Conservation (phyloP, 805 yeast species). For the Saturnispora halmiae region DNA sequence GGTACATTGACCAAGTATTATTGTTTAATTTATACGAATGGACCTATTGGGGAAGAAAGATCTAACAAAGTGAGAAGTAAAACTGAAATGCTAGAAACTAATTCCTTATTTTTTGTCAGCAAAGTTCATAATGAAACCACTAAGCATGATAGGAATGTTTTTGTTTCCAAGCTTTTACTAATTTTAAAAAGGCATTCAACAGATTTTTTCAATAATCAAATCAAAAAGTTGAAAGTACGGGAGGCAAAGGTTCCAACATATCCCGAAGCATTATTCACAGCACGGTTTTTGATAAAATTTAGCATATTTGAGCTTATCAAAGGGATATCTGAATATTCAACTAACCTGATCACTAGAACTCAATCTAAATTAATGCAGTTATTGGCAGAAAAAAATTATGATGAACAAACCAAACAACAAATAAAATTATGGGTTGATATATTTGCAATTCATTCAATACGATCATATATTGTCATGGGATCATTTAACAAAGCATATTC, state of each 20-base stretch:
- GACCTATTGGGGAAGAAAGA: conserved; percentile 5
- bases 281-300: conserved; percentile 43
- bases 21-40: conserved; percentile 9
- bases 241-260: conserved; percentile 23
- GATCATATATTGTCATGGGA: conserved; percentile 50
- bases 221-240: conserved; percentile 34
- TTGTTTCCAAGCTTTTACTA: conserved; percentile 33
- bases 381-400: conserved; percentile 20
- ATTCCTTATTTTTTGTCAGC: conserved; percentile 8
- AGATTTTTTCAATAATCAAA: conserved; percentile 37
- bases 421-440: conserved; percentile 48
- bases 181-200: conserved; percentile 32
- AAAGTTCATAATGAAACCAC: conserved; percentile 7
- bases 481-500: conserved; percentile 50
- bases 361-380: conserved; percentile 42
- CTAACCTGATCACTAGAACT: conserved; percentile 43
- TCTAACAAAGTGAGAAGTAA: conserved; percentile 1
- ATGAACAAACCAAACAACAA: conserved; percentile 23
- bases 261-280: conserved; percentile 32
- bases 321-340: conserved; percentile 37
- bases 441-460: conserved; percentile 51
- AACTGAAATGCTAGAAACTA: conserved; percentile 3
- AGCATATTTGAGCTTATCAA: conserved; percentile 43
- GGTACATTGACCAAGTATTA: conserved; percentile 11
- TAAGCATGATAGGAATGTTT: conserved; percentile 7